Base-by-base conservation (phyloP, 805 yeast genomes). In the Ogataea naganishii region DNA sequence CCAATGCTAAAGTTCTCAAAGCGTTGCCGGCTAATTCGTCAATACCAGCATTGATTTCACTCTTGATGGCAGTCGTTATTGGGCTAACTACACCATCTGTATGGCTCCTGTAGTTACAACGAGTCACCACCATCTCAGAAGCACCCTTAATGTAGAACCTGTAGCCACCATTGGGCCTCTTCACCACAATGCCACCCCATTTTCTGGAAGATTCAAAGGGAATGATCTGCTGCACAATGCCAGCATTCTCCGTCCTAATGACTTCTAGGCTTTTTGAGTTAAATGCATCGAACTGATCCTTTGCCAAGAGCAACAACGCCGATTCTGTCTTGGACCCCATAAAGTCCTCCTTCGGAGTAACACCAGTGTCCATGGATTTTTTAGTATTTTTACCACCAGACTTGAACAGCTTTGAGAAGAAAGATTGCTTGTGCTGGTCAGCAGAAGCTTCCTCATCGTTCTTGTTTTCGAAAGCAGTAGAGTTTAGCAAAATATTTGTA, bases 251-350 rank as follows among this genome's bases (percentile, higher is more conserved):
- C 36, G 79, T 63, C 38, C 72, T 52, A 14, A 53, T 53, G 1
- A 50, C 43, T 13, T 72, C 74, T 24, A 88, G 62, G 8, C 59
- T 38, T 17, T 54, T 58, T 13, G 58, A 42, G 12, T 59, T 49
- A 22, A 62, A 60, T 35, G 70, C 51, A 16, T 66, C 66, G 36
- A 85, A 64, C 26, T 67, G 62, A 26, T 68, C 63, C 24, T 68
- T 63, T 2, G 92, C 89, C 37, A 85, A 60, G 10, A 74, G 61
- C 23, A 92, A 63, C 33, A 92, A 56, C 0, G 98, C 96, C 20
- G 88, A 75, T 55, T 92, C 99, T 4, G 98, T 94, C 54, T 92
- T 92, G 34, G 94, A 83, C 6, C 99, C 99, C 28, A 86, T 62
- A 46, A 70, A 86, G 2, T 77, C 76, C 38, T 81, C 92, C 29